These are phyloP conservation scores for Monilinia fructicola DNA, from an alignment of 2,329 filamentous ascomycete genomes.

Conservation along the genomic window DNA sequence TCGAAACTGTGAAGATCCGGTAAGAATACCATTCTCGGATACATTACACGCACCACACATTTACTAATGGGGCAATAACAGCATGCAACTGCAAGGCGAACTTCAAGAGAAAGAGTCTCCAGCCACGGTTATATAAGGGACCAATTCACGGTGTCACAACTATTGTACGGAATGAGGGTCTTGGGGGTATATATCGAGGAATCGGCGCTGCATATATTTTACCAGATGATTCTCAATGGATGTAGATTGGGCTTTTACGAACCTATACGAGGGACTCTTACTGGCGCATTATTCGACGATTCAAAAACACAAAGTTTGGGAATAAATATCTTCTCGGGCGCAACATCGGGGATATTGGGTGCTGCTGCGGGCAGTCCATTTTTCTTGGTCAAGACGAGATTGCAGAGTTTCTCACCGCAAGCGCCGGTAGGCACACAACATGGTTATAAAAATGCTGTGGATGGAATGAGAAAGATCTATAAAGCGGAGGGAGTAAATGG, in stretches of 20 bases:
- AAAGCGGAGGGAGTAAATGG: slow-evolving; percentile 72
- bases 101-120: slow-evolving; percentile 84
- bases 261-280: slow-evolving; percentile 74
- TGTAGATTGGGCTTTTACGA: slow-evolving; percentile 98
- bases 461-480: slow-evolving; percentile 82
- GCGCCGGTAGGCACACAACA: slow-evolving; percentile 97
- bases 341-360: slow-evolving; percentile 83
- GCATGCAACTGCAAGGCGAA: slow-evolving; percentile 94
- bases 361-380: slow-evolving; percentile 93
- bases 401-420: slow-evolving; percentile 92
- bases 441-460: slow-evolving; percentile 78
- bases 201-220: slow-evolving; percentile 92
- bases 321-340: slow-evolving; percentile 92
- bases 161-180: slow-evolving; percentile 86
- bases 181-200: slow-evolving; percentile 82
- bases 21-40: slow-evolving; percentile 45
- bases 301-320: slow-evolving; percentile 76
- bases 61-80: slow-evolving; percentile 42
- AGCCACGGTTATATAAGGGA: slow-evolving; percentile 84
- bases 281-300: slow-evolving; percentile 69
- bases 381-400: slow-evolving; percentile 94
- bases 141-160: slow-evolving; percentile 88
- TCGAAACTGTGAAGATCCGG: slow-evolving; percentile 99
- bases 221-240: slow-evolving; percentile 94
- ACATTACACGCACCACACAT: slow-evolving; percentile 1